phyloP scores from a whole-genome alignment of 2,329 filamentous ascomycete genomes.

The Ophiosphaerella korrae region DNA sequence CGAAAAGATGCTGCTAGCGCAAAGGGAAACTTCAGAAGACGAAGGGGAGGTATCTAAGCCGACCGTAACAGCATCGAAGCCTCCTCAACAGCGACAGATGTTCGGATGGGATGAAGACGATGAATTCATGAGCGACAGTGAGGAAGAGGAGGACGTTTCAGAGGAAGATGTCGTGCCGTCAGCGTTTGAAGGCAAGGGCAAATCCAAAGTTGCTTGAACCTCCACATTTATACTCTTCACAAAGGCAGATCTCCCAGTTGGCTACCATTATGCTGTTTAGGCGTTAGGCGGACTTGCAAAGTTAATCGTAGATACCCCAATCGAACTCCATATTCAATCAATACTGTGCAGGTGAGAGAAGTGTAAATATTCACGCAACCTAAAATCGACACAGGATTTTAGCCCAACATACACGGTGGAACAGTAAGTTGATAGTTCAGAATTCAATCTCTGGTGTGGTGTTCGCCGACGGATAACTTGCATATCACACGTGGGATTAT shows the following conservation, averaged over 20 bases:
- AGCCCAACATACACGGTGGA: no score
- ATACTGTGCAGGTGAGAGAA: neutral
- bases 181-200: slow-evolving; percentile 49
- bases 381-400: no score
- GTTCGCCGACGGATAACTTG: slow-evolving; percentile 18
- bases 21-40: slow-evolving; percentile 49
- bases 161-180: slow-evolving; percentile 37
- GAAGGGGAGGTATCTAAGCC: slow-evolving; percentile 35
- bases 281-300: slow-evolving; percentile 4
- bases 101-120: slow-evolving; percentile 78
- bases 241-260: neutral
- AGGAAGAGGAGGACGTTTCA: slow-evolving; percentile 51
- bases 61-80: slow-evolving; percentile 30
- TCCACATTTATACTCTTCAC: neutral
- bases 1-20: slow-evolving; percentile 54
- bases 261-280: slow-evolving; percentile 3
- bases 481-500: slow-evolving; percentile 17
- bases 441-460: neutral
- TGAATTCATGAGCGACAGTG: slow-evolving; percentile 52
- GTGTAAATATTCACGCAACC: no score
- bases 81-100: slow-evolving; percentile 58
- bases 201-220: slow-evolving; percentile 45
- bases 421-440: neutral
- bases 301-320: slow-evolving; percentile 19
- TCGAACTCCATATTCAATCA: neutral